Percentiles rank a stretch among this genome's conserved stretches.
These are phyloP conservation scores for Plantago elongata DNA, from an alignment of 257 asterid species.

Conservation along the genomic window DNA sequence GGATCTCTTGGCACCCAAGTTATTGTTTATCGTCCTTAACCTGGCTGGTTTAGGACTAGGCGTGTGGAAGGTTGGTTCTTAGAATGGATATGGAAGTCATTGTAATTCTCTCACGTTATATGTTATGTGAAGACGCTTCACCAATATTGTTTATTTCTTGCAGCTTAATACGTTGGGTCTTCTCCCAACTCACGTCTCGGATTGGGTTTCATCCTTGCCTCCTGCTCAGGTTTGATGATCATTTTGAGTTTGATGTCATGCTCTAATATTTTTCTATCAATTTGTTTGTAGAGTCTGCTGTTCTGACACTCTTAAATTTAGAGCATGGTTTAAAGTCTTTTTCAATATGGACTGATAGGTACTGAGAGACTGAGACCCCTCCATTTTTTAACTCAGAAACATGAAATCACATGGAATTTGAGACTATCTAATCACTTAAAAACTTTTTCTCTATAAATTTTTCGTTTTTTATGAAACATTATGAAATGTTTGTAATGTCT, in stretches of 20 bases:
- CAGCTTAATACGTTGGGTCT: conserved; percentile 96
- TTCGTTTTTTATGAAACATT: too few species aligned
- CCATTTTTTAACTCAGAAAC: too few species aligned
- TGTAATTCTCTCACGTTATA: neutral
- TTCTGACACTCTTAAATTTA: too few species aligned
- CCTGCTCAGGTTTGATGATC: conserved; percentile 78
- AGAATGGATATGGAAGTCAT: neutral
- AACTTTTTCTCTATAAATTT: too few species aligned
- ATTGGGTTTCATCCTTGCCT: conserved; percentile 97
- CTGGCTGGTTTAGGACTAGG: conserved; percentile 89
- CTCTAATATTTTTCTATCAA: neutral
- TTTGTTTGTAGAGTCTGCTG: neutral
- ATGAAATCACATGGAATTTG: too few species aligned
- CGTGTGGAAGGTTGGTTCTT: conserved; percentile 76
- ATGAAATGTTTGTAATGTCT: too few species aligned
- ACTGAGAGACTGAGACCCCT: too few species aligned
- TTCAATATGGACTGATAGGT: too few species aligned
- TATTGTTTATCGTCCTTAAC: conserved; percentile 74
- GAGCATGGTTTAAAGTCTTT: too few species aligned
- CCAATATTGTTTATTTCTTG: conserved; percentile 14
- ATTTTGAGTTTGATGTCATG: neutral
- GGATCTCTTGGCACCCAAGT: conserved; percentile 72
- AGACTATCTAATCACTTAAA: too few species aligned
- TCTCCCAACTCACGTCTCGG: conserved; percentile 96
- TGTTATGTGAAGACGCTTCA: conserved; percentile 13